Evolutionary conservation across 495 filamentous ascomycete genomes (phyloP), one percentile per base, ranked within the genome.

Genomic region (Hypoxylon perforatum): DNA sequence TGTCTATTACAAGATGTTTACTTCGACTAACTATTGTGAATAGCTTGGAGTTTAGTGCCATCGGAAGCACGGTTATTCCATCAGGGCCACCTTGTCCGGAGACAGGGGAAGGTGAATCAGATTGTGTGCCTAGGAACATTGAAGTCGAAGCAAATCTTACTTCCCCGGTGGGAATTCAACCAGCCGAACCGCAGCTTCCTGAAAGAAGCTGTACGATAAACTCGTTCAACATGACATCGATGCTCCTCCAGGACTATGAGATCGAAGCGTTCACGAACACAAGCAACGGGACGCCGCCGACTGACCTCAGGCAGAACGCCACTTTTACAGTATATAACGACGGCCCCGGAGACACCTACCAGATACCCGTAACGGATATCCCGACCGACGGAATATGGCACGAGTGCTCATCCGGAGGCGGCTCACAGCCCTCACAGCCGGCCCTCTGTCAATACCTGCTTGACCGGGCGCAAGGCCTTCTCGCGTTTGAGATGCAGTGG

Each of bases 61-160:
- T 48, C 10, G 72, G 70, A 3, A 35, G n/a, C 2, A 70, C 22
- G 41, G 51, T 14, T 61, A 66, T 1, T 22, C 65, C 15, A 58
- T 73, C 22, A 62, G 72, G 39, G 66, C 41, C 7, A 68, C 70
- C 36, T 45, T 70, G 19, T 56, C 67, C n/a, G 14, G 63, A 53
- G 0, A 46, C 66, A 14, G 50, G 72, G 12, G 67, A 62, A 6
- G 17, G 62, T 22, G 70, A 73, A 22, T 57, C 33, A 2, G 46
- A 68, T 4, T 75, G 70, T 33, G 64, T 68, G 45, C 62, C 70
- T 62, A 63, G 63, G 12, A 67, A 70, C 30, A 70, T 67, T 1
- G 60, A 75, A 11, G 66, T 73, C n/a, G 48, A 59, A 53, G 63
- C 22, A 5, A 17, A 21, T 9, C 63, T 73, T 10, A 57, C 59